Conservation (phyloP, 108 stramenopile genomes). For the Cyclotella cryptica region DNA sequence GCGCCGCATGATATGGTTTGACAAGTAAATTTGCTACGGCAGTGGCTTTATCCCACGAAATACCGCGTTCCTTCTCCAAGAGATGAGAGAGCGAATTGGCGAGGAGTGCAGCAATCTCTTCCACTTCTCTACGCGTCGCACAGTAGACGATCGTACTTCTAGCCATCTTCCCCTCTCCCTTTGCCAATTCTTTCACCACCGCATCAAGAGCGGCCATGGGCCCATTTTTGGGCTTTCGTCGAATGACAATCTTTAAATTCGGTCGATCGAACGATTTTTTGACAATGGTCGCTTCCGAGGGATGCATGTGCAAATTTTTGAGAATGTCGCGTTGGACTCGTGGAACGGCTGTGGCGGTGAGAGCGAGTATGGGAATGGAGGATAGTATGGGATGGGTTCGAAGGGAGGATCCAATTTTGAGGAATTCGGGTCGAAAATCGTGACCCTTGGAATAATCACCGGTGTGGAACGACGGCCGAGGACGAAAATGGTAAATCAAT, state of each 20-base stretch:
- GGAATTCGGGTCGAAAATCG: constrained; percentile 91
- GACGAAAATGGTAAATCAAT: too few species aligned
- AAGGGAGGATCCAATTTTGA: constrained; percentile 63
- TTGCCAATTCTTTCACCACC: constrained; percentile 54
- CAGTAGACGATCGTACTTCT: constrained; percentile 85
- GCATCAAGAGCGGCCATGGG: constrained; percentile 39
- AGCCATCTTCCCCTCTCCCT: constrained; percentile 22
- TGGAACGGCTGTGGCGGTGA: constrained; percentile 96
- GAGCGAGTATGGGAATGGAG: constrained; percentile 81
- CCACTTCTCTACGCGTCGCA: constrained; percentile 64
- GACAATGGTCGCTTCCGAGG: constrained; percentile 51
- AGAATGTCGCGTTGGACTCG: constrained; percentile 79
- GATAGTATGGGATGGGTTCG: constrained; percentile 52
- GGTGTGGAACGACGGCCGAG: too few species aligned
- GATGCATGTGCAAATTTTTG: constrained; percentile 62
- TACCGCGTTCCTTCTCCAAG: neutral
- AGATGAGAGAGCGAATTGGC: constrained; percentile 19
- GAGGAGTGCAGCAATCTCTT: constrained; percentile 47
- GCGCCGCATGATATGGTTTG: constrained; percentile 87
- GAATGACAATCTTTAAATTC: constrained; percentile 86
- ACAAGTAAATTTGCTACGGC: constrained; percentile 30
- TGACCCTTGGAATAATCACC: constrained; percentile 32
- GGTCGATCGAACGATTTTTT: constrained; percentile 87
- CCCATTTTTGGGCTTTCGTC: constrained; percentile 62
- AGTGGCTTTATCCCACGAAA: constrained; percentile 22